phyloP scores from a whole-genome alignment of 768 basidiomycete species.

The Termitomyces sp. region DNA sequence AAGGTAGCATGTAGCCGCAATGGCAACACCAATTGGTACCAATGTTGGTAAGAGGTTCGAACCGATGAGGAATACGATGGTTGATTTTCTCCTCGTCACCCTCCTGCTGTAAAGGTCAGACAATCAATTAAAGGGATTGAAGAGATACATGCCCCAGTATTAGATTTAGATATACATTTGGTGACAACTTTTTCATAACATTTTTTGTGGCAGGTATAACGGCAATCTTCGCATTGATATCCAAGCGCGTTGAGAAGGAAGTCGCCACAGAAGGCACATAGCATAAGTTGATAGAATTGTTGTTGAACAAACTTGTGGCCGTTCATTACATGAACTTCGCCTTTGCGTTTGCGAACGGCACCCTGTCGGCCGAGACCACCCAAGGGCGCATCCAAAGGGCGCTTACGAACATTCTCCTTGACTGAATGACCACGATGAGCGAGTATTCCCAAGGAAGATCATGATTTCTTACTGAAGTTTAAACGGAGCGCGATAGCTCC shows the following conservation, averaged over 20 bases:
- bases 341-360: conserved; percentile 96
- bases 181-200: conserved; percentile 99
- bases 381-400: conserved; percentile 83
- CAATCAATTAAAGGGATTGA: neutral
- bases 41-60: conserved; percentile 94
- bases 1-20: conserved; percentile 96
- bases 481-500: conserved; percentile 85
- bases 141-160: conserved; percentile 71
- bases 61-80: conserved; percentile 98
- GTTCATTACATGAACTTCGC: conserved; percentile 98
- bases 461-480: conserved; percentile 77
- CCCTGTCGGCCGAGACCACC: conserved; percentile 97
- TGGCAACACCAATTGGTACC: conserved; percentile 99
- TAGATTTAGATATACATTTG: conserved; percentile 98
- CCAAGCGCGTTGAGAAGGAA: conserved; percentile 96
- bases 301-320: conserved; percentile 97
- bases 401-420: conserved; percentile 96
- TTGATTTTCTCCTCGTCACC: conserved; percentile 99
- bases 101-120: conserved; percentile 50
- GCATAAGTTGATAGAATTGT: conserved; percentile 98
- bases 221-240: conserved; percentile 99
- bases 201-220: conserved; percentile 98
- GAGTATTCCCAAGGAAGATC: conserved; percentile 12
- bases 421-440: conserved; percentile 46
- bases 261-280: conserved; percentile 97